phyloP scores from a whole-genome alignment of 768 basidiomycete genomes.

The Leucogyrophana mollusca region DNA sequence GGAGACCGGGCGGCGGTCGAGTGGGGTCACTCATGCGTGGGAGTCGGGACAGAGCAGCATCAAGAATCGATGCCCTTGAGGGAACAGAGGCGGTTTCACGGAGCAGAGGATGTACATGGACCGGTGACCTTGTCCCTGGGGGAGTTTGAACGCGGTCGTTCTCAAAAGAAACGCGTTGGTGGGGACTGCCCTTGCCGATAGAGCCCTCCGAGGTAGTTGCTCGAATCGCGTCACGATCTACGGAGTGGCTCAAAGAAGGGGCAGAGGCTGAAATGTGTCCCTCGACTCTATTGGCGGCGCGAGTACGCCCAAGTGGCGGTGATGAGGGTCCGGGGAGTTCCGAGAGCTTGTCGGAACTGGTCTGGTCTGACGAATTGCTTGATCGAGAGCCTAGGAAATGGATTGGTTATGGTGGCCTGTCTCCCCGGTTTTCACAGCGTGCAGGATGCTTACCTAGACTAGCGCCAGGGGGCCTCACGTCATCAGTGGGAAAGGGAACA shows the following conservation, averaged over 20 bases:
- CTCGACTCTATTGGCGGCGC: slow-evolving; percentile 29
- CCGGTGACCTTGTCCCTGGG: slow-evolving; percentile 37
- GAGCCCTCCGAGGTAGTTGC: slow-evolving; percentile 37
- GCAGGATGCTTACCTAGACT: slow-evolving; percentile 13
- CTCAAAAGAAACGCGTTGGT: slow-evolving; percentile 56
- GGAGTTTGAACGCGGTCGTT: slow-evolving; percentile 40
- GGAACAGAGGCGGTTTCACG: slow-evolving; percentile 11
- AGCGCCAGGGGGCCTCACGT: neutral
- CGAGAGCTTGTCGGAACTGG: slow-evolving; percentile 47
- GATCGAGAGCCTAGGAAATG: slow-evolving; percentile 7
- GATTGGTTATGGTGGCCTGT: slow-evolving; percentile 1
- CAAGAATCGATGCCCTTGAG: slow-evolving; percentile 5
- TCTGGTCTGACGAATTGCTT: slow-evolving; percentile 25
- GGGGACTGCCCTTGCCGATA: slow-evolving; percentile 41
- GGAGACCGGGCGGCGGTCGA: slow-evolving; percentile 3
- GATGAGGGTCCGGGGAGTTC: slow-evolving; percentile 35
- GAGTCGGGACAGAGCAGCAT: slow-evolving; percentile 4
- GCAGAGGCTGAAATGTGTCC: slow-evolving; percentile 36
- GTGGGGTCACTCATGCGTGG: slow-evolving; percentile 7
- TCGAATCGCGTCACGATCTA: slow-evolving; percentile 17
- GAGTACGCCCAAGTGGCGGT: slow-evolving; percentile 30
- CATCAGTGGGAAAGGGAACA: neutral
- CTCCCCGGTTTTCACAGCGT: too few species aligned
- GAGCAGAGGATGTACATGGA: slow-evolving; percentile 23
- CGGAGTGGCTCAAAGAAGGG: slow-evolving; percentile 33